Evolutionary conservation across 805 yeast species (phyloP).

Genomic region (Candida odintsovae): DNA sequence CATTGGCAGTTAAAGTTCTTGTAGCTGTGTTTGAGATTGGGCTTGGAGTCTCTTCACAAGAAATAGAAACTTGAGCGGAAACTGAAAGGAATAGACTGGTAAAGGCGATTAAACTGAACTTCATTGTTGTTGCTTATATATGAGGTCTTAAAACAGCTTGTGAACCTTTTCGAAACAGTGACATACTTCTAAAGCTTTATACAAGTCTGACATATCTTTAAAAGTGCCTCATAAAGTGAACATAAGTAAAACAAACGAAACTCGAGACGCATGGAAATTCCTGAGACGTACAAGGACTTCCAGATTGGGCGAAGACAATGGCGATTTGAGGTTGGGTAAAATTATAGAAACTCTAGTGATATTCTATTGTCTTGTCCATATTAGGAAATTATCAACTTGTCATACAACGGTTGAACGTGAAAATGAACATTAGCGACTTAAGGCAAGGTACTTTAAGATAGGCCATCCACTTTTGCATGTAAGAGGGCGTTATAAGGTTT

Average conservation of each 20-base stretch:
- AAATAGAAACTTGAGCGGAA: conserved; percentile 2
- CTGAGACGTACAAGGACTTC: not conserved
- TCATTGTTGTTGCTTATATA: not conserved
- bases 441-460: not conserved
- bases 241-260: not conserved
- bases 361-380: not conserved
- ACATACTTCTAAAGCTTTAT: not conserved
- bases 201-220: not conserved
- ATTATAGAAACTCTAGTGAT: not conserved
- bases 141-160: not conserved
- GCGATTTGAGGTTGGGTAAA: not conserved
- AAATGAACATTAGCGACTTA: not conserved
- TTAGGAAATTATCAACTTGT: not conserved
- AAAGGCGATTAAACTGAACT: not conserved
- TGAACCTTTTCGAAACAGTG: not conserved
- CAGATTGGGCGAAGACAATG: not conserved
- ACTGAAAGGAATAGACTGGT: not conserved
- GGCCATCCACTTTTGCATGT: too few species aligned
- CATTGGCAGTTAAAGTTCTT: not conserved
- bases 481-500: too few species aligned
- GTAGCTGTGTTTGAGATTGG: conserved; percentile 4
- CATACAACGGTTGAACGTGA: not conserved
- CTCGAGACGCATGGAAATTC: not conserved
- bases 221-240: not conserved
- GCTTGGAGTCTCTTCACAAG: conserved; percentile 6